These are phyloP conservation scores for Articulospora tetracladia DNA, from an alignment of 495 filamentous ascomycete species.

Conservation along the genomic window DNA sequence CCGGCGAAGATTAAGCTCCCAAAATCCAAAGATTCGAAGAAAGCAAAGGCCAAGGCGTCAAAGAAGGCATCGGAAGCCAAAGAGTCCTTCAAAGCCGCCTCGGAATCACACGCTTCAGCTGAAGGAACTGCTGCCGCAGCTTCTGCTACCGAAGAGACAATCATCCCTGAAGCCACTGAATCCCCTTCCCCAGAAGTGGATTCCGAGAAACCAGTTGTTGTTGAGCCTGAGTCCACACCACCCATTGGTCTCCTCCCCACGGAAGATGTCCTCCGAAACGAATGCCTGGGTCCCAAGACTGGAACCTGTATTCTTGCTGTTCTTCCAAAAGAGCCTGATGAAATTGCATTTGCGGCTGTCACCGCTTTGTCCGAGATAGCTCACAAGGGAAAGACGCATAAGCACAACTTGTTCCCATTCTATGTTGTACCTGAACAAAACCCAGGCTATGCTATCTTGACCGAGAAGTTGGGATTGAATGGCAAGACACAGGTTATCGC, in stretches of 20 bases:
- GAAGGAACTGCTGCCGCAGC: conserved; percentile 23
- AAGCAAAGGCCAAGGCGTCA: conserved; percentile 37
- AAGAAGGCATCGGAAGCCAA: conserved; percentile 47
- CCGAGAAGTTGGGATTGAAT: conserved; percentile 56
- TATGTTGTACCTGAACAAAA: conserved; percentile 69
- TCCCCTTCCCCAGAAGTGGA: conserved; percentile 29
- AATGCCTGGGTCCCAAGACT: conserved; percentile 73
- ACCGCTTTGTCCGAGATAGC: conserved; percentile 66
- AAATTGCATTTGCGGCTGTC: conserved; percentile 54
- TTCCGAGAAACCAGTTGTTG: conserved; percentile 26
- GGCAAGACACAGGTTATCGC: conserved; percentile 66
- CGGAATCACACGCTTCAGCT: conserved; percentile 33
- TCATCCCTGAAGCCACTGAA: conserved; percentile 39
- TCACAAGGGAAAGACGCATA: conserved; percentile 62
- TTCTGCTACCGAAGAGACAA: conserved; percentile 28
- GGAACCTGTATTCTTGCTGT: conserved; percentile 84
- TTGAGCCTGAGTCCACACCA: conserved; percentile 41
- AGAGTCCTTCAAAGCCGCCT: conserved; percentile 36
- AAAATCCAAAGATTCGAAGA: conserved; percentile 38
- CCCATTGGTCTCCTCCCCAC: conserved; percentile 50
- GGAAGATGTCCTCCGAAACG: conserved; percentile 54
- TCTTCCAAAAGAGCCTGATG: conserved; percentile 52
- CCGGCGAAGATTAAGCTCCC: conserved; percentile 47
- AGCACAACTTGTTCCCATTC: conserved; percentile 75
- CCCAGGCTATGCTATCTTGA: conserved; percentile 48